A percentile compares a stretch with the other conserved stretches of the same genome.
Conservation (phyloP, 2,329 filamentous ascomycete genomes). For the Apiospora kogelbergensis region DNA sequence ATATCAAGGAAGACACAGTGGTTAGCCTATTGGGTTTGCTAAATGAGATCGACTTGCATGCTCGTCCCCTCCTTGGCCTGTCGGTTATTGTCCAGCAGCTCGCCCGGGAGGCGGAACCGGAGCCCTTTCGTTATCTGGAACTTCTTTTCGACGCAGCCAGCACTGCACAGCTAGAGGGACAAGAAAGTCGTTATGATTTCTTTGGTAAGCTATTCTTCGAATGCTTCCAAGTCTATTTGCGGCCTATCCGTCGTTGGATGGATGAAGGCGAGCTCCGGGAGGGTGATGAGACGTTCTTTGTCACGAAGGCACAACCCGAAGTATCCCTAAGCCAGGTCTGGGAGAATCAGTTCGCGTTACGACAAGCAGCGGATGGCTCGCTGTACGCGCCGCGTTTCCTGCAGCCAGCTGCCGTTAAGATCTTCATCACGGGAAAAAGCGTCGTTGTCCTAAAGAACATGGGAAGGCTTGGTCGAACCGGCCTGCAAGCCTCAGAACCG, state of each 20-base stretch:
- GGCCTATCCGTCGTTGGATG: slow-evolving; percentile 83
- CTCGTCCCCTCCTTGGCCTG: slow-evolving; percentile 59
- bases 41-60: slow-evolving; percentile 52
- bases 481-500: slow-evolving; percentile 38
- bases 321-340: slow-evolving; percentile 68
- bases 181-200: slow-evolving; percentile 59
- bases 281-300: slow-evolving; percentile 73
- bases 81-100: slow-evolving; percentile 62
- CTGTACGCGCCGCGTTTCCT: slow-evolving; percentile 76
- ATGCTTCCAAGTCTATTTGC: slow-evolving; percentile 80
- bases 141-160: slow-evolving; percentile 71
- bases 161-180: slow-evolving; percentile 67
- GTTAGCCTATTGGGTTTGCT: slow-evolving; percentile 68
- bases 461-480: slow-evolving; percentile 47
- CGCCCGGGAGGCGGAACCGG: slow-evolving; percentile 45
- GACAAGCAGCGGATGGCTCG: slow-evolving; percentile 56
- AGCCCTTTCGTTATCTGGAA: slow-evolving; percentile 75
- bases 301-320: slow-evolving; percentile 57
- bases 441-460: slow-evolving; percentile 79
- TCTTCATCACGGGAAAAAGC: slow-evolving; percentile 88
- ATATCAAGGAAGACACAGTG: slow-evolving; percentile 50
- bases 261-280: slow-evolving; percentile 68
- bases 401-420: slow-evolving; percentile 64
- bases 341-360: slow-evolving; percentile 72
- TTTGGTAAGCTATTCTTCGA: slow-evolving; percentile 73